Percentiles rank a stretch among this genome's conserved stretches.
phyloP scores from a whole-genome alignment of 306 rosid species.

The Casuarina glauca region DNA sequence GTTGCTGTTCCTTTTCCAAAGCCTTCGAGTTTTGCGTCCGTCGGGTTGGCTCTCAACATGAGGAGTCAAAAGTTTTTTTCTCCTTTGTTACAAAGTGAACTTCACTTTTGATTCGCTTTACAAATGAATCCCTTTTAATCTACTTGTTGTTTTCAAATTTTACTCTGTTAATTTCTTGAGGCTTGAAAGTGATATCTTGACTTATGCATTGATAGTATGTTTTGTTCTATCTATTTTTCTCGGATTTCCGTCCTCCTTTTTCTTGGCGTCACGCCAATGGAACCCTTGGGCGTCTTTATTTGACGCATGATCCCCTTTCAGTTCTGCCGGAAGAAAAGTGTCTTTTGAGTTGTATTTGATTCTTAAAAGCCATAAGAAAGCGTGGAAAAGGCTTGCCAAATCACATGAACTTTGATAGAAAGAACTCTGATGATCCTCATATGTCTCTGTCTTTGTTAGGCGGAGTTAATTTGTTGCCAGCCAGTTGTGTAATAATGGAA shows the following conservation, averaged over 20 bases:
- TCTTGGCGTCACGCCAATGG: not conserved
- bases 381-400: conserved; percentile 33
- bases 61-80: not conserved
- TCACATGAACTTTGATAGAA: conserved; percentile 28
- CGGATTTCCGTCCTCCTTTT: not conserved
- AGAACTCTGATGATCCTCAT: conserved; percentile 13
- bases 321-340: conserved; percentile 21
- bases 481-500: conserved; percentile 21
- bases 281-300: not conserved
- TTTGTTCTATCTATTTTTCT: not conserved
- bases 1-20: not conserved
- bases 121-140: conserved; percentile 15
- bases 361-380: conserved; percentile 32
- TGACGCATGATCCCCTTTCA: not conserved
- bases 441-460: conserved; percentile 9
- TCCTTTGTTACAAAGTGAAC: not conserved
- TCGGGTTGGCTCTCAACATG: not conserved
- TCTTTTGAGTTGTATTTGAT: conserved; percentile 29
- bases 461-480: conserved; percentile 27
- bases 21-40: not conserved
- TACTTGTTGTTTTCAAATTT: not conserved
- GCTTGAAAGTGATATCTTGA: conserved; percentile 30
- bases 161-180: not conserved
- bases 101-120: not conserved
- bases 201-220: not conserved